These are phyloP conservation scores for Fraxinus sp. DNA, from an alignment of 305 asterid genomes.

Conservation along the genomic window DNA sequence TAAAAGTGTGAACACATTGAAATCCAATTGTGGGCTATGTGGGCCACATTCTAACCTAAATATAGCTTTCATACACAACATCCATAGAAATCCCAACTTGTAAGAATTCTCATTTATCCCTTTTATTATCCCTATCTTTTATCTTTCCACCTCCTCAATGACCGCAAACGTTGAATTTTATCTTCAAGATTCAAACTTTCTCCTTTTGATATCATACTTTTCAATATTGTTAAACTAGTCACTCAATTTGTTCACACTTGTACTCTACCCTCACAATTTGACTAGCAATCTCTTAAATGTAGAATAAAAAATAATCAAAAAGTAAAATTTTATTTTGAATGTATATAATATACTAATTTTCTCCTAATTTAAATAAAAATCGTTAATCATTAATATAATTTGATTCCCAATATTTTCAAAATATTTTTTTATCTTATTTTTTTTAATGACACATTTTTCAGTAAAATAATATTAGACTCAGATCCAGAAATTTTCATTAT, in stretches of 20 bases:
- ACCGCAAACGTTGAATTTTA: conserved; percentile 8
- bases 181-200: not conserved
- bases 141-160: conserved; percentile 20
- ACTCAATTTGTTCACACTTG: conserved; percentile 14
- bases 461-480: no score
- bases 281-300: not conserved
- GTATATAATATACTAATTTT: no score
- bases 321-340: no score
- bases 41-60: conserved; percentile 19
- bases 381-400: no score
- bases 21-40: conserved; percentile 15
- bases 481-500: no score
- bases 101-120: not conserved
- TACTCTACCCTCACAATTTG: conserved; percentile 1
- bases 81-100: conserved; percentile 34
- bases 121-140: conserved; percentile 14
- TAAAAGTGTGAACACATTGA: conserved; percentile 28
- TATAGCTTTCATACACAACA: conserved; percentile 20
- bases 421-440: no score
- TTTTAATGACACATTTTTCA: no score
- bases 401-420: no score
- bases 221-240: conserved; percentile 8
- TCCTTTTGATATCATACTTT: not conserved
- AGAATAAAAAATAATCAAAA: not conserved
- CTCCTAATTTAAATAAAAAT: not conserved